Percentiles rank a stretch among this genome's conserved stretches.
phyloP scores from a whole-genome alignment of 768 basidiomycete genomes.

The Xerocomellus dryophilus region DNA sequence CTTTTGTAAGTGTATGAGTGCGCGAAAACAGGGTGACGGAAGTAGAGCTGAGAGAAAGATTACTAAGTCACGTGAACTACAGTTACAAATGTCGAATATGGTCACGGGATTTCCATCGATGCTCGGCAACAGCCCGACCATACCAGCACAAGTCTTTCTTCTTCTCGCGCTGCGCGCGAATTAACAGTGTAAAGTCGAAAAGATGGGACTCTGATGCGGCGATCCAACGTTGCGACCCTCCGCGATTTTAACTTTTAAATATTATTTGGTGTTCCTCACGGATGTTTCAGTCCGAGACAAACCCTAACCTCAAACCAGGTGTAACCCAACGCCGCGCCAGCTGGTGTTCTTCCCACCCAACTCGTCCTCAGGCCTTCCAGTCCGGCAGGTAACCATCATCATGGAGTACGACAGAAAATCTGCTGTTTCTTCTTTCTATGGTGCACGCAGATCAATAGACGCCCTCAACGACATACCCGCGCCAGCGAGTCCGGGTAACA shows the following conservation, averaged over 20 bases:
- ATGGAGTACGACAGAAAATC: constrained; percentile 83
- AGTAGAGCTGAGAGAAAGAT: neutral
- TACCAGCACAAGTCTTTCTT: too few relatives aligned
- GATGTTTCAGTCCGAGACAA: constrained; percentile 9
- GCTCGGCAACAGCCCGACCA: too few relatives aligned
- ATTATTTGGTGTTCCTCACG: too few relatives aligned
- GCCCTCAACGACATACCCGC: constrained; percentile 49
- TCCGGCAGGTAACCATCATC: constrained; percentile 2
- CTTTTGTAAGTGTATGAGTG: constrained; percentile 25
- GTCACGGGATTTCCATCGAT: neutral
- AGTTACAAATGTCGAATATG: neutral
- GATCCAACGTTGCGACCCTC: too few relatives aligned
- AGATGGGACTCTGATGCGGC: too few relatives aligned
- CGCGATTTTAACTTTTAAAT: too few relatives aligned
- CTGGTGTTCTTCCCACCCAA: constrained; percentile 14
- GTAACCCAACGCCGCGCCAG: neutral
- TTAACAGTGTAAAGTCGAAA: too few relatives aligned
- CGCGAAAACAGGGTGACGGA: constrained; percentile 29
- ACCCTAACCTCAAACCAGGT: constrained; percentile 26
- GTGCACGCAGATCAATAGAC: constrained; percentile 59
- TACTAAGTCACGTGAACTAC: neutral
- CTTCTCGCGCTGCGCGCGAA: too few relatives aligned
- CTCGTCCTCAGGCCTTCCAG: neutral
- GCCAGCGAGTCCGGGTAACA: constrained; percentile 19
- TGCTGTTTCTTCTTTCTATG: constrained; percentile 77